phyloP scores from a whole-genome alignment of 352 stramenopile genomes.

The Globisporangium paroecandrum region DNA sequence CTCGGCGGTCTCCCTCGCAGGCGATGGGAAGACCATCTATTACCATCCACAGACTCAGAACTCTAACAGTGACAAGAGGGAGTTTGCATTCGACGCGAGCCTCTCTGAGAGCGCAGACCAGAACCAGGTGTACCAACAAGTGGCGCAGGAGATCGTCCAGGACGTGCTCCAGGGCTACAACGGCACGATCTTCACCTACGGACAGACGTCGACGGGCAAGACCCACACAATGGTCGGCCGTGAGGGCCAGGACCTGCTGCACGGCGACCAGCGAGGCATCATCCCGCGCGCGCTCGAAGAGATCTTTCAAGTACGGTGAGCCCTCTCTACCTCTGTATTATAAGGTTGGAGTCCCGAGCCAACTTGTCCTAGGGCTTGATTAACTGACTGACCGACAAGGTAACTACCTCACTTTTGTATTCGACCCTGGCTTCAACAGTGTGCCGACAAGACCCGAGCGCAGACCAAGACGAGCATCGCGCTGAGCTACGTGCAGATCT shows the following conservation, averaged over 20 bases:
- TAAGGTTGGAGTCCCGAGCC: too few species aligned
- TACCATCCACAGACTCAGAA: slow-evolving; percentile 23
- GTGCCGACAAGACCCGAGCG: slow-evolving; percentile 27
- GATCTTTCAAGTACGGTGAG: slow-evolving; percentile 45
- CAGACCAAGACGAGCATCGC: slow-evolving; percentile 42
- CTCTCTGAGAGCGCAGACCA: slow-evolving; percentile 40
- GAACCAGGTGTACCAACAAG: slow-evolving; percentile 44
- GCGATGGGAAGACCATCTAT: slow-evolving; percentile 28
- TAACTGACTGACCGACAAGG: neutral
- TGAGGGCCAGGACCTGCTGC: slow-evolving; percentile 24
- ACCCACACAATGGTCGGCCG: slow-evolving; percentile 67
- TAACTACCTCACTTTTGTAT: neutral
- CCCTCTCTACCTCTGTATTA: neutral
- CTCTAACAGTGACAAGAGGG: slow-evolving; percentile 27
- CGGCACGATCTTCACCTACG: slow-evolving; percentile 84
- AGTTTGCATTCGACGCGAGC: slow-evolving; percentile 63
- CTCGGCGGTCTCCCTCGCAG: slow-evolving; percentile 27
- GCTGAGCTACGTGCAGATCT: slow-evolving; percentile 78
- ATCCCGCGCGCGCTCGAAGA: slow-evolving; percentile 60
- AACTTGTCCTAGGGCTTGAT: too few species aligned
- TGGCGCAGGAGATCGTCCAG: slow-evolving; percentile 52
- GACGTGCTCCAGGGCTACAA: slow-evolving; percentile 91
- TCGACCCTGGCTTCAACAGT: neutral
- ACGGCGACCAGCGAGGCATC: slow-evolving; percentile 40
- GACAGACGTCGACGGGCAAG: slow-evolving; percentile 74